These are phyloP conservation scores for Powellomyces hirtus DNA, from an alignment of 192 early-diverging fungal genomes.

Conservation along the genomic window DNA sequence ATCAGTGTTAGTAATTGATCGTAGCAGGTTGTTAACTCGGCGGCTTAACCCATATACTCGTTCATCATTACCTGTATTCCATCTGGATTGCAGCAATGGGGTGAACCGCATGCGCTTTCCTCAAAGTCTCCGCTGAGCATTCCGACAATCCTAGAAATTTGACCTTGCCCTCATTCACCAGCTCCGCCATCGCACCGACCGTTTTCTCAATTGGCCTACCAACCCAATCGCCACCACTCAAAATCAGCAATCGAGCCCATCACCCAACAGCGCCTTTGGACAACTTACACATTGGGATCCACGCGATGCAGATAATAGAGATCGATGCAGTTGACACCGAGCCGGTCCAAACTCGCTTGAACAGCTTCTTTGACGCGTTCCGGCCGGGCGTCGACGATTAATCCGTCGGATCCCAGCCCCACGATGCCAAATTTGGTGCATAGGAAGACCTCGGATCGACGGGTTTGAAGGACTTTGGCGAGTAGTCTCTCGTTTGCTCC, in stretches of 20 bases:
- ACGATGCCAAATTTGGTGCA: constrained; percentile 60
- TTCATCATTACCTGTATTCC: no score
- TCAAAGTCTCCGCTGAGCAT: constrained; percentile 55
- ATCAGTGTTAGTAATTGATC: no score
- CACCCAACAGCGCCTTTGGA: no score
- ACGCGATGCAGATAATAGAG: constrained; percentile 66
- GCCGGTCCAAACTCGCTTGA: constrained; percentile 42
- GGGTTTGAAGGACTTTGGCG: no score
- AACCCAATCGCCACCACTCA: no score
- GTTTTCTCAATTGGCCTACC: constrained; percentile 66
- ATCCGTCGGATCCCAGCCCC: not conserved
- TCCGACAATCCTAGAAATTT: constrained; percentile 62
- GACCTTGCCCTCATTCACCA: constrained; percentile 70
- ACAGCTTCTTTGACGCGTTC: constrained; percentile 51
- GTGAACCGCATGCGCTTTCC: constrained; percentile 65
- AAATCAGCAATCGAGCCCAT: no score
- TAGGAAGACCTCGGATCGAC: constrained; percentile 60
- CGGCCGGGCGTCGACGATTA: constrained; percentile 39
- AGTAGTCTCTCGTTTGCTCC: no score
- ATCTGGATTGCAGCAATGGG: constrained; percentile 59
- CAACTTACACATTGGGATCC: no score
- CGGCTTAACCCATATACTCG: no score
- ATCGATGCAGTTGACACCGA: constrained; percentile 59
- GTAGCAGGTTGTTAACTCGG: no score
- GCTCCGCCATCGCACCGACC: constrained; percentile 60